phyloP scores from a whole-genome alignment of 2,329 filamentous ascomycete genomes.

The Lasiodiplodia sp. region DNA sequence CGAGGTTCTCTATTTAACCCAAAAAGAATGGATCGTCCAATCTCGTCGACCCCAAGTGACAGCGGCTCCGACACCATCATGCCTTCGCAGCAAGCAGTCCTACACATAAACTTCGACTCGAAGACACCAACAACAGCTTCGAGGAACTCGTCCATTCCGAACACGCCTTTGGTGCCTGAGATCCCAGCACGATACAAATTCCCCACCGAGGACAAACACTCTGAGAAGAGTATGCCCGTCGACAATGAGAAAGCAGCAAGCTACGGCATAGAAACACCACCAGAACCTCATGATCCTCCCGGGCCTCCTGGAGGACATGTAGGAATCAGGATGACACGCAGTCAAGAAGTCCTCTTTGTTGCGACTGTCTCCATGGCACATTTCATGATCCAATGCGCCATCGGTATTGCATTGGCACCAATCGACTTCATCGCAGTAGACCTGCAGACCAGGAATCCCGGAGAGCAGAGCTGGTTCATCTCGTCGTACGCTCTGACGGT shows the following conservation, averaged over 20 bases:
- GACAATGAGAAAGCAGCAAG: not conserved
- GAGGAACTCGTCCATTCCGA: not conserved
- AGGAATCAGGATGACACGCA: slow-evolving; percentile 34
- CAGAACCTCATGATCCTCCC: not conserved
- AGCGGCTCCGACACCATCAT: not conserved
- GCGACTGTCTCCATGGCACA: slow-evolving; percentile 41
- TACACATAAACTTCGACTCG: not conserved
- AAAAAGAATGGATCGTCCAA: not conserved
- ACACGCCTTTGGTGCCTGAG: not conserved
- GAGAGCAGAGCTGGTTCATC: slow-evolving; percentile 53
- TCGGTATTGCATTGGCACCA: slow-evolving; percentile 47
- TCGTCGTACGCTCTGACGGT: slow-evolving; percentile 54
- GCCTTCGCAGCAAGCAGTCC: not conserved
- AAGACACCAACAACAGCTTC: not conserved
- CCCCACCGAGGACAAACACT: not conserved
- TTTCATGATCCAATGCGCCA: slow-evolving; percentile 40
- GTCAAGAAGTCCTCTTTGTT: slow-evolving; percentile 39
- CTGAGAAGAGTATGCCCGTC: not conserved
- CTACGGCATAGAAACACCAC: not conserved
- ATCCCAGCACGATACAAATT: not conserved
- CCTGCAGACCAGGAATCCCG: slow-evolving; percentile 51
- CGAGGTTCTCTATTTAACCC: not conserved
- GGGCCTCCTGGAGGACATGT: not conserved
- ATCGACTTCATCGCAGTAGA: slow-evolving; percentile 55
- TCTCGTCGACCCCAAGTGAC: not conserved